Evolutionary conservation across 2,329 filamentous ascomycete genomes (phyloP), one percentile per base, ranked within the genome.

Genomic region (Apiospora saccharicola): DNA sequence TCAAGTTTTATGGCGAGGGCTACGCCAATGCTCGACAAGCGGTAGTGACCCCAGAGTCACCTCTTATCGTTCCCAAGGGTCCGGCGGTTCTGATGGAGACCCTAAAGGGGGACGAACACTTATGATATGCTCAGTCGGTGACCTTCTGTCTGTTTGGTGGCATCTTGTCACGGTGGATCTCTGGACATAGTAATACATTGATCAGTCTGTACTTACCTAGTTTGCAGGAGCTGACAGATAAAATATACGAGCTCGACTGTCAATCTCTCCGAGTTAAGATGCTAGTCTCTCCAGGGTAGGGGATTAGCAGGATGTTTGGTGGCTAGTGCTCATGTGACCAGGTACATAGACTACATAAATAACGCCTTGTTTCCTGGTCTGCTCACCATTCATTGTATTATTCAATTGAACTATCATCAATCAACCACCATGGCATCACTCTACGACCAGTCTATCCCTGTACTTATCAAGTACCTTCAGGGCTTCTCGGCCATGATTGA

Each of bases 51-150:
- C 79, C 78, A 0, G 74, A 79, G 4, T 76, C 74, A 0, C 76
- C 79, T 0, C 53, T 81, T 8, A 78, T 83, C 13, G 70, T 81
- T 1, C 81, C 82, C 0, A 72, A 74, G 37, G 79, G 77, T 0
- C 79, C 78, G 14, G 76, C 76, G 0, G 73, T 80, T 16, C 61
- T 74, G 26, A 76, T 80, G 4, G 78, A 79, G 64, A 75, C 76
- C 16, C 68, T 80, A 70, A 69, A 69, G 5, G 77, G 77, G 26
- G 64, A 57, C 5, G 76, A 78, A 71, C 76, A 71, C 69, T 67
- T 78, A 68, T 77, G 68, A 72, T 51, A 5, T 8, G 34, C 37
- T 16, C 22, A 3, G 12, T 10, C 37, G n/a, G 16, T 19, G 13
- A 12, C 49, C 26, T 30, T 22, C 8, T 16, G 26, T 61, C 16